A percentile compares a stretch with the other conserved stretches of the same genome.
phyloP scores from a whole-genome alignment of 2,329 filamentous ascomycete species.

The Tolypocladium tropicale region DNA sequence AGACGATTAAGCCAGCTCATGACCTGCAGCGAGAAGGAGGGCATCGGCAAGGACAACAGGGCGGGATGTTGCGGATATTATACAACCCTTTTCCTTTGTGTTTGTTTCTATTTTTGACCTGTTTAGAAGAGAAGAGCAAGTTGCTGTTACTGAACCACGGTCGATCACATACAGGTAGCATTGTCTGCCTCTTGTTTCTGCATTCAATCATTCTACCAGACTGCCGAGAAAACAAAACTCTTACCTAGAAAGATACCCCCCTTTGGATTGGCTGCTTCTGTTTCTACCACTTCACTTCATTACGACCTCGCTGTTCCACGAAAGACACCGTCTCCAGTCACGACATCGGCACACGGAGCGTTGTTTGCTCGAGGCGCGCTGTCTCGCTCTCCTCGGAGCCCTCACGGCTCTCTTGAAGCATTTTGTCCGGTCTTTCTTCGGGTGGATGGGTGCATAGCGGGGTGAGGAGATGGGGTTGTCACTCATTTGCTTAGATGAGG shows the following conservation, averaged over 20 bases:
- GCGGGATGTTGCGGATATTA: background rate
- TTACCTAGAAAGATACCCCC: constrained; percentile 29
- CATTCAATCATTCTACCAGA: constrained; percentile 10
- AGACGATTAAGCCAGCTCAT: constrained; percentile 24
- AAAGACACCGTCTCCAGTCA: background rate
- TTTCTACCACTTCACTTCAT: constrained; percentile 4
- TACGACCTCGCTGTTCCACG: background rate
- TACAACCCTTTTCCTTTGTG: constrained; percentile 1
- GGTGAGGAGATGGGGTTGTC: background rate
- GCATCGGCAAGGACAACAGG: background rate
- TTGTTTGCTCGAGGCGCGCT: background rate
- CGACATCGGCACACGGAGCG: background rate
- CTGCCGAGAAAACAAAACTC: constrained; percentile 14
- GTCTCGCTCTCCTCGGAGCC: background rate
- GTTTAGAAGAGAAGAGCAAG: background rate
- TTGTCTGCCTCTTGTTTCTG: background rate
- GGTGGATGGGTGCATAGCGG: constrained; percentile 9
- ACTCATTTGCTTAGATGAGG: background rate
- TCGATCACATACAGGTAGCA: background rate
- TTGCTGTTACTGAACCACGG: background rate
- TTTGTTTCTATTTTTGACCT: background rate
- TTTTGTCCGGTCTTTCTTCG: constrained; percentile 2
- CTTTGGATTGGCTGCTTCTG: constrained; percentile 20
- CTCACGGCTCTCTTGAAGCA: background rate
- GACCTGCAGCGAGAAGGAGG: background rate